Percentiles rank a stretch among this genome's conserved stretches.
Evolutionary conservation across 495 filamentous ascomycete species (phyloP).

Genomic region (Hypoxylon subgilvum): DNA sequence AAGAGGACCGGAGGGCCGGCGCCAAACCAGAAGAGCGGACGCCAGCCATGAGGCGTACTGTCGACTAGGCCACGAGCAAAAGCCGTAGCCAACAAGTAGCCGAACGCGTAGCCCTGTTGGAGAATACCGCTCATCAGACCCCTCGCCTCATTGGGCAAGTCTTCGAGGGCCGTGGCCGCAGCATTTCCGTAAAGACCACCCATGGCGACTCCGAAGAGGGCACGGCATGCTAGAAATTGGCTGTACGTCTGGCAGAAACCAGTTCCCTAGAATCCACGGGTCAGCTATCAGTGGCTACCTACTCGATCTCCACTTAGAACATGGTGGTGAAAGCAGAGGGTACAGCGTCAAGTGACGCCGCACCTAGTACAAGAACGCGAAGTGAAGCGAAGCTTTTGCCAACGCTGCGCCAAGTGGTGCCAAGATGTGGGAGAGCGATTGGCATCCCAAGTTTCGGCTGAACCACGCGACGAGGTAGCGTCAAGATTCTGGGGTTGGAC

Average conservation of each 20-base stretch:
- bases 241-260: conserved; percentile 79
- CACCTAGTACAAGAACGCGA: conserved; percentile 22
- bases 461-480: conserved; percentile 18
- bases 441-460: conserved; percentile 15
- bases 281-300: conserved; percentile 22
- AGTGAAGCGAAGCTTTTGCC: conserved; percentile 43
- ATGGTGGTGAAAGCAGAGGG: neutral
- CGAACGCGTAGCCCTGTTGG: conserved; percentile 89
- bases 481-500: conserved; percentile 18
- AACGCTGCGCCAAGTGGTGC: conserved; percentile 42
- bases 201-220: conserved; percentile 90
- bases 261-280: conserved; percentile 56
- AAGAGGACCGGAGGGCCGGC: conserved; percentile 80
- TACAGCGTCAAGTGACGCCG: neutral
- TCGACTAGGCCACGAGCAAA: conserved; percentile 76
- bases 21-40: conserved; percentile 88
- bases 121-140: conserved; percentile 82
- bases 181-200: conserved; percentile 88
- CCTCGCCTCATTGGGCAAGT: conserved; percentile 74
- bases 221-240: conserved; percentile 78
- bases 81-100: conserved; percentile 79
- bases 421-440: conserved; percentile 32
- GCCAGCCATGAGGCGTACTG: conserved; percentile 75
- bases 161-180: conserved; percentile 83
- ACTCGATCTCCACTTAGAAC: neutral